A percentile compares a stretch with the other conserved stretches of the same genome.
These are phyloP conservation scores for Zizania palustris DNA, from an alignment of 202 grass and related monocot species.

Conservation along the genomic window DNA sequence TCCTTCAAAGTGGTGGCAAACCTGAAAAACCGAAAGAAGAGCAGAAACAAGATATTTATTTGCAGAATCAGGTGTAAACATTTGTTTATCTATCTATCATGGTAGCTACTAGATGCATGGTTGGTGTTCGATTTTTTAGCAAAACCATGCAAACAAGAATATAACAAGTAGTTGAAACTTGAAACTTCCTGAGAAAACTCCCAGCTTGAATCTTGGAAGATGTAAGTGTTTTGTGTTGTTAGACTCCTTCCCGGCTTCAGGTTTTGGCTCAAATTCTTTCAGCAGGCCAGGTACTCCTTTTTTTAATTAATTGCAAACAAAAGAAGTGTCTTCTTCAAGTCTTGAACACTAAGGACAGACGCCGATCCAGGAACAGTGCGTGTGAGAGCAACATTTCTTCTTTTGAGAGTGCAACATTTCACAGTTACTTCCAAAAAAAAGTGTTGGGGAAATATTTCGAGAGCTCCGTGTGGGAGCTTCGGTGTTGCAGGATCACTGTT, in stretches of 20 bases:
- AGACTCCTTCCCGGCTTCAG: too few species aligned
- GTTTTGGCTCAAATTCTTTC: not conserved
- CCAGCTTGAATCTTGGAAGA: not conserved
- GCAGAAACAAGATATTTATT: slow-evolving; percentile 26
- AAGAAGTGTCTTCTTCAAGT: not conserved
- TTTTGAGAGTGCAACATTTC: slow-evolving; percentile 20
- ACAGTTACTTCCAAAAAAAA: slow-evolving; percentile 27
- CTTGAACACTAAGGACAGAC: slow-evolving; percentile 20
- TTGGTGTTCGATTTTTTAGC: not conserved
- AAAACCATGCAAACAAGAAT: not conserved
- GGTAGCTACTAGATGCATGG: not conserved
- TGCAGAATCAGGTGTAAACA: not conserved
- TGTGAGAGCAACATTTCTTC: slow-evolving; percentile 4
- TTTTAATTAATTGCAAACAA: not conserved
- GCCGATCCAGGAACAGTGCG: not conserved
- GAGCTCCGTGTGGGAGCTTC: slow-evolving; percentile 25
- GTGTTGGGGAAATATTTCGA: slow-evolving; percentile 18
- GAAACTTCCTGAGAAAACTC: not conserved
- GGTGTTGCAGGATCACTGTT: slow-evolving; percentile 35
- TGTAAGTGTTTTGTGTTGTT: not conserved
- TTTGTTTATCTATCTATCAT: not conserved
- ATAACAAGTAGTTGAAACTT: too few species aligned
- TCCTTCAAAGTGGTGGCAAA: slow-evolving; percentile 27
- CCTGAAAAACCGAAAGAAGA: slow-evolving; percentile 14
- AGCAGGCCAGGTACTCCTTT: not conserved